These are phyloP conservation scores for Onygenales sp. DNA, from an alignment of 2,329 filamentous ascomycete species.

Conservation along the genomic window DNA sequence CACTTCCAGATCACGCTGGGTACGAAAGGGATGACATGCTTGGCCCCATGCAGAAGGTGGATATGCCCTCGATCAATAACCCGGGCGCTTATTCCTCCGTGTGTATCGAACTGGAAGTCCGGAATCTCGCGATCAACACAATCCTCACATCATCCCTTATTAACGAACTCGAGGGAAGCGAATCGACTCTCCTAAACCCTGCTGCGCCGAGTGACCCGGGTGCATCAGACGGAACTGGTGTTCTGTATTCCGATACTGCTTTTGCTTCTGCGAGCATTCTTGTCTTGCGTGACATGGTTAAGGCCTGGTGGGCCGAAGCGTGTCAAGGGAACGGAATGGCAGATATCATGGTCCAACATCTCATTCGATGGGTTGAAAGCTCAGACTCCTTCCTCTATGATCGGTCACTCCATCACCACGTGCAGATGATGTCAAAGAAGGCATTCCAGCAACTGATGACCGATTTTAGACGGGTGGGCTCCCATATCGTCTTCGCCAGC, in stretches of 20 bases:
- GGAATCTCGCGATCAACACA: constrained; percentile 94
- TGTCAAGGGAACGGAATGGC: constrained; percentile 87
- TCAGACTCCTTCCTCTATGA: constrained; percentile 94
- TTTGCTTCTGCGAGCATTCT: constrained; percentile 87
- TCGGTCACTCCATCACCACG: constrained; percentile 86
- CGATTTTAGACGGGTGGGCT: constrained; percentile 90
- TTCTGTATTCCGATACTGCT: constrained; percentile 74
- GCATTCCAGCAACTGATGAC: constrained; percentile 95
- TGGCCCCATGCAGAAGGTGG: constrained; percentile 71
- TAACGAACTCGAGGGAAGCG: constrained; percentile 87
- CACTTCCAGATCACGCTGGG: constrained; percentile 87
- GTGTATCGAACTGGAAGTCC: constrained; percentile 87
- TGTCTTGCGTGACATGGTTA: constrained; percentile 95
- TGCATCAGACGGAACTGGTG: constrained; percentile 53
- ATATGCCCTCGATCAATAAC: constrained; percentile 89
- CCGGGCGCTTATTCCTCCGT: constrained; percentile 91
- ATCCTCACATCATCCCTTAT: constrained; percentile 93
- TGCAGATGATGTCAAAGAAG: constrained; percentile 97
- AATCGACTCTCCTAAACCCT: constrained; percentile 78
- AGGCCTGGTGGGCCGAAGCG: constrained; percentile 95
- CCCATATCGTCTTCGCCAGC: constrained; percentile 90
- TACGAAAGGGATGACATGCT: constrained; percentile 88
- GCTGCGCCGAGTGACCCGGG: constrained; percentile 51
- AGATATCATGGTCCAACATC: constrained; percentile 91
- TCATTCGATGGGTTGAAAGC: constrained; percentile 94